Evolutionary conservation across 1,139 yeast species (phyloP).

Genomic region (Scheffersomyces titani): DNA sequence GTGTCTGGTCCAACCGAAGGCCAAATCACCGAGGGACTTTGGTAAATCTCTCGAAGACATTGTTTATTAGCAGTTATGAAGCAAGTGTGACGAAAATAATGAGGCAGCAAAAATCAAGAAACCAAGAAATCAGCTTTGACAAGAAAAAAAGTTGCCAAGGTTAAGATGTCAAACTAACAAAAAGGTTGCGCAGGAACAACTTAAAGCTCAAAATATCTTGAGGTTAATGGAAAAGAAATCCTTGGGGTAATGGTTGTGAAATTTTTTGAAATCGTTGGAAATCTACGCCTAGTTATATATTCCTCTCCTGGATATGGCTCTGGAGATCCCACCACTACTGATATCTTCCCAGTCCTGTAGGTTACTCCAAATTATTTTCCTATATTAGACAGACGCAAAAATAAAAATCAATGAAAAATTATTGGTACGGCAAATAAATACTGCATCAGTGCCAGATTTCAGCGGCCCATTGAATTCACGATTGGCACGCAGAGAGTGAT

Average conservation of each 20-base stretch:
- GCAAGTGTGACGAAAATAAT: background rate
- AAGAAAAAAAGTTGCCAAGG: background rate
- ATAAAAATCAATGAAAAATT: background rate
- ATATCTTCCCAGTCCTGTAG: background rate
- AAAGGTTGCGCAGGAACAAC: background rate
- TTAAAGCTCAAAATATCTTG: background rate
- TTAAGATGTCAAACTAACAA: too few relatives aligned
- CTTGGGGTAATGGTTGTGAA: background rate
- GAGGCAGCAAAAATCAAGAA: background rate
- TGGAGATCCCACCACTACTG: background rate
- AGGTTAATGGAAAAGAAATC: too few relatives aligned
- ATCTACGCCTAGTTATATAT: background rate
- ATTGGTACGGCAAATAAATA: background rate
- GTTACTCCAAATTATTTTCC: background rate
- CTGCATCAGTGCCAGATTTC: background rate
- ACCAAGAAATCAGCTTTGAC: background rate
- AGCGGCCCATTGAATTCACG: background rate
- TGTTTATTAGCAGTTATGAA: background rate
- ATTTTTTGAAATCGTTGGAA: background rate
- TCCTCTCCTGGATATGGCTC: background rate
- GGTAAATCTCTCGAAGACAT: conserved; percentile 60
- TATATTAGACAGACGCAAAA: background rate
- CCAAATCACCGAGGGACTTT: conserved; percentile 33
- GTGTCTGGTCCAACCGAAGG: conserved; percentile 41
- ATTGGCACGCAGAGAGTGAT: background rate